A percentile compares a stretch with the other conserved stretches of the same genome.
Conservation (phyloP, 768 basidiomycete species). For the Auricularia sp. region DNA sequence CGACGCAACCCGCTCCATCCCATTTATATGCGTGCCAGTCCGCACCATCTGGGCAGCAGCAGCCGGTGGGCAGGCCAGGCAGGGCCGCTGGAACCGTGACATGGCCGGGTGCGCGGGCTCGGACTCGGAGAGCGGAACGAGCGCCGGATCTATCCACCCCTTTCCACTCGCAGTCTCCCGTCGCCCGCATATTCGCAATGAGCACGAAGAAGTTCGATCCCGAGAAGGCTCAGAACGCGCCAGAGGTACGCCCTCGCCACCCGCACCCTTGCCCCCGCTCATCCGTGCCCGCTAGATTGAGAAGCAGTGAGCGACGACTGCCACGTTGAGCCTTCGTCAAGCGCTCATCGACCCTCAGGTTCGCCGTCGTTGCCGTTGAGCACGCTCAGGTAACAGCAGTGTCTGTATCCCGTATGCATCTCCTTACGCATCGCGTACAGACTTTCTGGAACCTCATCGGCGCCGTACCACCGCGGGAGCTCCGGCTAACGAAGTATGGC, state of each 20-base stretch:
- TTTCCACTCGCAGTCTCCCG: not conserved
- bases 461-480: constrained; percentile 62
- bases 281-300: constrained; percentile 56
- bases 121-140: not conserved
- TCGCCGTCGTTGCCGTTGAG: constrained; percentile 92
- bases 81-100: not conserved
- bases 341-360: constrained; percentile 32
- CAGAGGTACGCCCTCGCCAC: constrained; percentile 50
- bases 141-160: not conserved
- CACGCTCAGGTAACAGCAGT: constrained; percentile 65
- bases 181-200: constrained; percentile 1
- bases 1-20: no score
- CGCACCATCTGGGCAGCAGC: no score
- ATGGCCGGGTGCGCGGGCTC: not conserved
- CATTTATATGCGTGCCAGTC: no score
- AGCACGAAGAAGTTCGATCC: constrained; percentile 54
- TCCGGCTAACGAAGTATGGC: constrained; percentile 70
- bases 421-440: constrained; percentile 28
- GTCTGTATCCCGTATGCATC: no score
- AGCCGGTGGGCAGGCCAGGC: no score
- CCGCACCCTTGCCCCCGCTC: not conserved
- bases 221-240: constrained; percentile 82
- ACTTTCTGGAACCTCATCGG: constrained; percentile 93
- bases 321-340: not conserved
- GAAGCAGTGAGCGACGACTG: constrained; percentile 65